Conservation (phyloP, 108 stramenopile genomes). For the Aurantiochytrium sp. region DNA sequence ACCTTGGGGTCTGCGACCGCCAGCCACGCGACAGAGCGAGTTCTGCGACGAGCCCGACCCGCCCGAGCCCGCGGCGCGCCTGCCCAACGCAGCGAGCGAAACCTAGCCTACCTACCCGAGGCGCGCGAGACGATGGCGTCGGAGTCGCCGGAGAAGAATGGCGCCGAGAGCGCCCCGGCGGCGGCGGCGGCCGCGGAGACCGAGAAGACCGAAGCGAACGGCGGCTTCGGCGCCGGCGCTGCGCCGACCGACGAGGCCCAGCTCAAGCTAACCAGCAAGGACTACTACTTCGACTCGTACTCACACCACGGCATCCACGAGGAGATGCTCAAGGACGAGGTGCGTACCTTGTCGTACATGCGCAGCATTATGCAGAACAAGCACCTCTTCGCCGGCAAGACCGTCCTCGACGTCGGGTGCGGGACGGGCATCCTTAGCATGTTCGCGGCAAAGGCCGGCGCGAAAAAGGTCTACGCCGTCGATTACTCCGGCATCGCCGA, state of each 20-base stretch:
- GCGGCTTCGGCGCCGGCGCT: neutral
- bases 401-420: slow-evolving; percentile 62
- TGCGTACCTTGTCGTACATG: slow-evolving; percentile 61
- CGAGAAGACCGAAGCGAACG: neutral
- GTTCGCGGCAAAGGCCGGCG: slow-evolving; percentile 62
- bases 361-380: slow-evolving; percentile 54
- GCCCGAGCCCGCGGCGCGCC: no score
- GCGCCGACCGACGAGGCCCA: neutral
- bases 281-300: slow-evolving; percentile 42
- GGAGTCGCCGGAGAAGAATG: no score
- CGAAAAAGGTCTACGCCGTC: slow-evolving; percentile 56
- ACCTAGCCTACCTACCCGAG: no score
- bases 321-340: slow-evolving; percentile 63
- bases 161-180: no score
- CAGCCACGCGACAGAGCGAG: no score
- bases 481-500: slow-evolving; percentile 54
- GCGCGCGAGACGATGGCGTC: no score
- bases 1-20: no score
- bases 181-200: neutral
- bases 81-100: no score
- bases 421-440: slow-evolving; percentile 64
- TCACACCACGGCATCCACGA: slow-evolving; percentile 61
- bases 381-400: slow-evolving; percentile 59
- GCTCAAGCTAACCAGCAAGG: slow-evolving; percentile 11
- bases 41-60: no score